Conservation (phyloP, 352 stramenopile species). For the Sclerospora graminicola region DNA sequence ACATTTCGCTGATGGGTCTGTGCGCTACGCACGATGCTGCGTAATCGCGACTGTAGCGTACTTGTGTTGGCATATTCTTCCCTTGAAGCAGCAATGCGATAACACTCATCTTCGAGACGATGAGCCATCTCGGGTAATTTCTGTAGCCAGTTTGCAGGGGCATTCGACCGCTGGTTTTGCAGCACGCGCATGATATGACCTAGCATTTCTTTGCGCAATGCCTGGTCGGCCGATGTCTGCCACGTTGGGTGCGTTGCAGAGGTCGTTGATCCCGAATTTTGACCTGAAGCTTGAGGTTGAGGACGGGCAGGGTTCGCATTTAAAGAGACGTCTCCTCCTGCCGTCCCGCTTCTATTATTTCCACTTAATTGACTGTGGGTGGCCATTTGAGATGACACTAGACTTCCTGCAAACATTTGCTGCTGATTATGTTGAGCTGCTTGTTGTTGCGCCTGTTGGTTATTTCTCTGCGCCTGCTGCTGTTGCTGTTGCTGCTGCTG, state of each 20-base stretch:
- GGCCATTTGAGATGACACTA: conserved; percentile 16
- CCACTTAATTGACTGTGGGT: conserved; percentile 24
- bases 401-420: conserved; percentile 21
- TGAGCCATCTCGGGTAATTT: conserved; percentile 97
- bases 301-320: conserved; percentile 14
- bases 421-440: conserved; percentile 30
- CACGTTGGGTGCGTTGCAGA: conserved; percentile 33
- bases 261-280: conserved; percentile 1
- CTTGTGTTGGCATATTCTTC: conserved; percentile 93
- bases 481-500: no score
- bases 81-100: conserved; percentile 76
- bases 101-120: conserved; percentile 94
- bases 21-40: conserved; percentile 87
- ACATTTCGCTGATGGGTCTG: conserved; percentile 54
- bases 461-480: conserved; percentile 22
- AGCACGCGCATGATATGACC: conserved; percentile 92
- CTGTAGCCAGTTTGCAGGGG: conserved; percentile 92
- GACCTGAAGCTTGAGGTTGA: conserved; percentile 12
- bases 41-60: conserved; percentile 92
- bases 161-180: conserved; percentile 92
- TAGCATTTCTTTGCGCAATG: conserved; percentile 74
- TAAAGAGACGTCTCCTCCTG: not conserved
- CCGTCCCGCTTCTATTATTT: conserved; percentile 5
- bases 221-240: conserved; percentile 63
- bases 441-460: conserved; percentile 18